Percentiles rank a stretch among this genome's conserved stretches.
phyloP scores from a whole-genome alignment of 139 green algal species.

The Tetradesmus lagerheimii region DNA sequence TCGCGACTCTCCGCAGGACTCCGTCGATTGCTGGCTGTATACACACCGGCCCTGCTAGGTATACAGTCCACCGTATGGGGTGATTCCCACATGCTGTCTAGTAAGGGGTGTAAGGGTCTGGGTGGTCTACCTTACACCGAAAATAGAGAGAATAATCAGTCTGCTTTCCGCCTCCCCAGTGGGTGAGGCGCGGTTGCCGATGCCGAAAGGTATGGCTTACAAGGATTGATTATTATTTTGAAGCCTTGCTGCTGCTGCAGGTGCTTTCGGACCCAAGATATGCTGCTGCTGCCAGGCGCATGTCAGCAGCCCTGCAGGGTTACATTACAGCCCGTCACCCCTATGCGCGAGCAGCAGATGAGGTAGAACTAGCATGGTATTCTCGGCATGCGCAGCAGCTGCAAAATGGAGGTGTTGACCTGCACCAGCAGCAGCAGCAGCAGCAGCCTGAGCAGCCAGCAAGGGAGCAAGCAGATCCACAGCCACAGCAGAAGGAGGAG shows the following conservation, averaged over 20 bases:
- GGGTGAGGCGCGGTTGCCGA: no score
- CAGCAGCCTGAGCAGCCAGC: background rate
- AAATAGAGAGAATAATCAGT: no score
- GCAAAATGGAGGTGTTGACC: background rate
- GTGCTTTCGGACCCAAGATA: background rate
- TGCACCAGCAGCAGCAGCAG: background rate
- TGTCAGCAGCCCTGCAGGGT: background rate
- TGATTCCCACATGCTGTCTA: no score
- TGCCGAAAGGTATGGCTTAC: no score
- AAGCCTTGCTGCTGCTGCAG: slow-evolving; percentile 30
- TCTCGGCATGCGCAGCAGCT: slow-evolving; percentile 10
- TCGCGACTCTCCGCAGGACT: no score
- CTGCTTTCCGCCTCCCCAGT: no score
- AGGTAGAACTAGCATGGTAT: background rate
- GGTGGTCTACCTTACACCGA: no score
- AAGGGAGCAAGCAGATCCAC: background rate
- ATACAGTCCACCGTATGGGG: no score
- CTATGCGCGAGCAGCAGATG: slow-evolving; percentile 16
- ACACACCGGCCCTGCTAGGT: no score
- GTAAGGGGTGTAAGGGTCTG: no score
- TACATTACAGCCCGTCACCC: background rate
- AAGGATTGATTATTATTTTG: no score
- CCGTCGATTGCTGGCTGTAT: no score
- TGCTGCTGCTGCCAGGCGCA: background rate
- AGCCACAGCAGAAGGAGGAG: background rate